Evolutionary conservation across 2,329 filamentous ascomycete genomes (phyloP).

Genomic region (Cercospora nicotianae): DNA sequence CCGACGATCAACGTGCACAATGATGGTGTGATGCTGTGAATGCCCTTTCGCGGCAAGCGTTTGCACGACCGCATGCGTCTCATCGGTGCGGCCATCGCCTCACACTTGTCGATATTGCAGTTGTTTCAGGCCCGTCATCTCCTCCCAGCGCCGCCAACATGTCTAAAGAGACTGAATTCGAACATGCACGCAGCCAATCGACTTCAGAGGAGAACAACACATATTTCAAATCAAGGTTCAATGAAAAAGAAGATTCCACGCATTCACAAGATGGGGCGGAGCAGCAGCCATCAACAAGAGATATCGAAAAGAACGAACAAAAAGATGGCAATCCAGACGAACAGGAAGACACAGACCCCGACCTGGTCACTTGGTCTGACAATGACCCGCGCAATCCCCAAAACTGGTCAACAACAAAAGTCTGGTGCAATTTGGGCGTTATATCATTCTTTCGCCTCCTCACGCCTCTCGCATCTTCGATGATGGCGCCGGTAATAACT

Average conservation of each 20-base stretch:
- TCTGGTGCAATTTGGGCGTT: constrained; percentile 35
- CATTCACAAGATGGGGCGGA: background rate
- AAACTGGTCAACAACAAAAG: constrained; percentile 55
- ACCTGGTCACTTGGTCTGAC: background rate
- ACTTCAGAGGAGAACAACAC: background rate
- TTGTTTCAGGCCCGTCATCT: background rate
- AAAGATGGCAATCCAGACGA: background rate
- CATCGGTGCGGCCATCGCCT: background rate
- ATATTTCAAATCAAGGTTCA: background rate
- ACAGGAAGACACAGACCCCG: background rate
- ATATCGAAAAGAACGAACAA: background rate
- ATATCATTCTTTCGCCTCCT: constrained; percentile 40
- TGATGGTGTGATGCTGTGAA: background rate
- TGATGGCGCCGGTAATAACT: constrained; percentile 67
- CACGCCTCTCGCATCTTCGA: constrained; percentile 54
- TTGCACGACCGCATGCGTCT: background rate
- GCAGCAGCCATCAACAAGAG: background rate
- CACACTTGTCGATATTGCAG: background rate
- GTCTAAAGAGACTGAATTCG: background rate
- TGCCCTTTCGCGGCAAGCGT: background rate
- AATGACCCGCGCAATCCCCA: constrained; percentile 56
- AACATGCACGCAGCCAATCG: background rate
- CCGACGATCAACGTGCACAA: background rate
- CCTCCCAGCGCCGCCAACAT: background rate
- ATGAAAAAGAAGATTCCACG: background rate